Percentiles rank a stretch among this genome's conserved stretches.
phyloP scores from a whole-genome alignment of 2,329 filamentous ascomycete species.

The Cryphonectria carpinicola region DNA sequence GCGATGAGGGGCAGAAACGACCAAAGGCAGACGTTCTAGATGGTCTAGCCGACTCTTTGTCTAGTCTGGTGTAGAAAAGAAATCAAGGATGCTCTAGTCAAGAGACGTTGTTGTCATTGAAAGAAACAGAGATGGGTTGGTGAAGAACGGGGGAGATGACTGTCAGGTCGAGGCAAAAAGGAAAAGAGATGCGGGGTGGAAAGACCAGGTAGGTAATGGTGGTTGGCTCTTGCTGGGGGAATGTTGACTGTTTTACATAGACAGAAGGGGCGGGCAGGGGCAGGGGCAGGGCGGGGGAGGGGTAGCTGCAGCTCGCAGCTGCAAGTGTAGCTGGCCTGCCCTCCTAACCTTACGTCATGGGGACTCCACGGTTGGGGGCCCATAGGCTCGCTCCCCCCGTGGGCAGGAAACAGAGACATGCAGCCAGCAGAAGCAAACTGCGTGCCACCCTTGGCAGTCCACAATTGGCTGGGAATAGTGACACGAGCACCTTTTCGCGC shows the following conservation, averaged over 20 bases:
- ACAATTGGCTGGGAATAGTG: conserved; percentile 17
- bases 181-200: neutral
- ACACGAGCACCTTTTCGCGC: neutral
- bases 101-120: neutral
- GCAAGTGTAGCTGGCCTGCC: neutral
- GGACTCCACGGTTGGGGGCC: neutral
- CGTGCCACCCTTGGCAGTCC: conserved; percentile 8
- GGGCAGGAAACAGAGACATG: conserved; percentile 3
- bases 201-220: neutral
- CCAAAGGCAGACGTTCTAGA: conserved; percentile 15
- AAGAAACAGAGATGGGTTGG: neutral
- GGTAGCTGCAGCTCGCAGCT: conserved; percentile 17
- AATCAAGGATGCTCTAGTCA: neutral
- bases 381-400: neutral
- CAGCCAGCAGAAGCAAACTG: conserved; percentile 1
- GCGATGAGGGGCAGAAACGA: neutral
- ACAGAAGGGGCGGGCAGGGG: conserved; percentile 7
- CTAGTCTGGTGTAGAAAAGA: conserved; percentile 19
- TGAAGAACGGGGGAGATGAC: neutral
- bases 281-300: conserved; percentile 11
- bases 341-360: conserved; percentile 1
- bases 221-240: conserved; percentile 5
- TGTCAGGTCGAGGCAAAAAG: neutral
- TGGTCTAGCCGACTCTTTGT: conserved; percentile 12
- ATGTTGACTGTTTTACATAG: conserved; percentile 14